These are phyloP conservation scores for Globisporangium orthogonon DNA, from an alignment of 352 stramenopile genomes.

Conservation along the genomic window DNA sequence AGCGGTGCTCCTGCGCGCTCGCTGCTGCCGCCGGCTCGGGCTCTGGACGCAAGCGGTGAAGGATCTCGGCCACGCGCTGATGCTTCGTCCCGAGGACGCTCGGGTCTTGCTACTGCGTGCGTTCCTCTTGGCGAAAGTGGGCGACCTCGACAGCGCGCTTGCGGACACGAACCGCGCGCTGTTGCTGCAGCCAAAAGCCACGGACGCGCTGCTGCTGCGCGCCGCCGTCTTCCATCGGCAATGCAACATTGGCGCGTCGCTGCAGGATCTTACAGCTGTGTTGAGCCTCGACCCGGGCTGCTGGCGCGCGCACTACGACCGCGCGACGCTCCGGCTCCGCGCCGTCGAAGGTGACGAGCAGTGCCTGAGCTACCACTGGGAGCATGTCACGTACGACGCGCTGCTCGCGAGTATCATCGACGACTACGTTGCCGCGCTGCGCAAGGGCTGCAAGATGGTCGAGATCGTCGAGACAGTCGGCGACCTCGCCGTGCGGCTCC, in stretches of 20 bases:
- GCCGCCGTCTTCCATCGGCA: constrained; percentile 58
- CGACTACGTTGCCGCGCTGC: constrained; percentile 66
- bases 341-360: constrained; percentile 60
- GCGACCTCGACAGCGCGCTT: constrained; percentile 44
- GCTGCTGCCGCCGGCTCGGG: constrained; percentile 60
- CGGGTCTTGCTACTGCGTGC: constrained; percentile 48
- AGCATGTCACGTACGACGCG: constrained; percentile 61
- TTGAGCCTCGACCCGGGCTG: constrained; percentile 51
- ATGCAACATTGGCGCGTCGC: constrained; percentile 30
- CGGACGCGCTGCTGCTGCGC: constrained; percentile 57
- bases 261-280: constrained; percentile 62
- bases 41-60: constrained; percentile 71
- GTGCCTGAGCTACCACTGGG: constrained; percentile 56
- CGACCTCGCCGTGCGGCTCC: constrained; percentile 53
- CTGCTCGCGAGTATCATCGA: constrained; percentile 59
- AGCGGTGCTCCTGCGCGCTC: constrained; percentile 48
- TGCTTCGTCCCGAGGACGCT: constrained; percentile 44
- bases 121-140: constrained; percentile 51
- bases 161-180: constrained; percentile 52
- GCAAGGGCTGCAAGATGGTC: constrained; percentile 61
- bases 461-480: constrained; percentile 74
- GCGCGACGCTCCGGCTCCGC: constrained; percentile 55
- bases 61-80: constrained; percentile 48
- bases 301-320: constrained; percentile 80
- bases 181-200: constrained; percentile 54